These are phyloP conservation scores for Chrysosporium queenslandicum DNA, from an alignment of 2,329 filamentous ascomycete genomes.

Conservation along the genomic window DNA sequence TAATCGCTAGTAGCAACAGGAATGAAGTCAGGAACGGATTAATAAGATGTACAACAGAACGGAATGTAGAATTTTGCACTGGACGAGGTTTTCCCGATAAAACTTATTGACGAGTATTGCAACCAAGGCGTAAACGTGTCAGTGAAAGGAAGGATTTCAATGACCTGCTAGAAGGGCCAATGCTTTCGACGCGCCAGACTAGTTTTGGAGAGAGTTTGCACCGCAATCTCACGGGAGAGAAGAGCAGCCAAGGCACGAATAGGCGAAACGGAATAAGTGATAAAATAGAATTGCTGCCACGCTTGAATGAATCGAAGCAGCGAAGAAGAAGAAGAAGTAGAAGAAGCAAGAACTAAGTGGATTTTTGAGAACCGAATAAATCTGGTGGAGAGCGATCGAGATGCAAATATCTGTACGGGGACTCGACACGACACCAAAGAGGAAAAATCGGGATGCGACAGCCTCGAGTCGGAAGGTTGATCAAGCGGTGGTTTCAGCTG, in stretches of 20 bases:
- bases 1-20: not conserved
- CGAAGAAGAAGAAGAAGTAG: not conserved
- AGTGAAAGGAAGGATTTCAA: not conserved
- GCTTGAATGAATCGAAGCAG: not conserved
- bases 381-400: too few relatives aligned
- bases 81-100: too few relatives aligned
- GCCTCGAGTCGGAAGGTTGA: too few relatives aligned
- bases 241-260: slow-evolving; percentile 5
- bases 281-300: not conserved
- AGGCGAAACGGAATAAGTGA: not conserved
- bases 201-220: slow-evolving; percentile 12
- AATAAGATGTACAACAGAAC: slow-evolving; percentile 16
- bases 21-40: slow-evolving; percentile 12
- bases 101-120: not conserved
- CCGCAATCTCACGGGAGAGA: slow-evolving; percentile 16
- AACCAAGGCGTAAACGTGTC: not conserved
- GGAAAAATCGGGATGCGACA: not conserved
- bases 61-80: slow-evolving; percentile 3
- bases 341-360: too few relatives aligned
- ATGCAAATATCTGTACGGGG: too few relatives aligned
- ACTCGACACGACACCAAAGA: not conserved
- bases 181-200: not conserved
- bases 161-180: not conserved
- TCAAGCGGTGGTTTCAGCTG: not conserved
- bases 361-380: too few relatives aligned